These are phyloP conservation scores for Ramichloridium luteum DNA, from an alignment of 2,329 filamentous ascomycete species.

Conservation along the genomic window DNA sequence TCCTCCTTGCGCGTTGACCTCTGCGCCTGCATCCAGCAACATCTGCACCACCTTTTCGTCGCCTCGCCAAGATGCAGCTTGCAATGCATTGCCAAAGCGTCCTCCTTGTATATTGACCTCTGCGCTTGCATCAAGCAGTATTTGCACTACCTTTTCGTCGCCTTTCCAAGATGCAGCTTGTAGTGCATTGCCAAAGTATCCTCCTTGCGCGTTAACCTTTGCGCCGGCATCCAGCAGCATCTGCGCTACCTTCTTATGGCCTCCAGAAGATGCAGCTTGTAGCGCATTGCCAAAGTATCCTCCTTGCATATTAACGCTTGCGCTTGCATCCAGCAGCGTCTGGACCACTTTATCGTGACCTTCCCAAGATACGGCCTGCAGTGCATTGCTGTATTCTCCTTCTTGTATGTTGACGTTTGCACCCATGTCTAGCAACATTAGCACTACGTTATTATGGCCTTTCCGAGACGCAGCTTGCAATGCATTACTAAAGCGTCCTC, in stretches of 20 bases:
- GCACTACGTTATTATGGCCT: slow-evolving; percentile 1
- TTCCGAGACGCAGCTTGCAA: slow-evolving; percentile 7
- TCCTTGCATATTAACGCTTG: slow-evolving; percentile 9
- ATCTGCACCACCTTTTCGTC: slow-evolving; percentile 5
- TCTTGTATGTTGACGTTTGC: slow-evolving; percentile 8
- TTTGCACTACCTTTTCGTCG: slow-evolving; percentile 9
- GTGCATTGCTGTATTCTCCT: slow-evolving; percentile 9
- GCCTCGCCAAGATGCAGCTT: slow-evolving; percentile 10
- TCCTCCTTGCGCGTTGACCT: too few species aligned
- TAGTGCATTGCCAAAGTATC: slow-evolving; percentile 10
- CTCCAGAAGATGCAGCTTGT: slow-evolving; percentile 13
- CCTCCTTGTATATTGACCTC: slow-evolving; percentile 12
- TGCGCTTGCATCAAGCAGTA: slow-evolving; percentile 8
- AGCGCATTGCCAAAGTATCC: slow-evolving; percentile 14
- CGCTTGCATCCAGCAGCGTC: slow-evolving; percentile 9
- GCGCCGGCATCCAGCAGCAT: slow-evolving; percentile 10
- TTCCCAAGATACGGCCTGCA: slow-evolving; percentile 11
- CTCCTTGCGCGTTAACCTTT: slow-evolving; percentile 7
- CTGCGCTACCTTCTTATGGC: slow-evolving; percentile 8
- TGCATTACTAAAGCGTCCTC: slow-evolving; percentile 12
- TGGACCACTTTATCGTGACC: slow-evolving; percentile 10
- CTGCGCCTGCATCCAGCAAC: slow-evolving; percentile 10
- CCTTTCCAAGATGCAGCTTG: slow-evolving; percentile 11
- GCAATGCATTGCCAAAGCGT: slow-evolving; percentile 12
- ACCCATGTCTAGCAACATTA: background rate